phyloP scores from a whole-genome alignment of 352 stramenopile species.

The Pythium aquatile region DNA sequence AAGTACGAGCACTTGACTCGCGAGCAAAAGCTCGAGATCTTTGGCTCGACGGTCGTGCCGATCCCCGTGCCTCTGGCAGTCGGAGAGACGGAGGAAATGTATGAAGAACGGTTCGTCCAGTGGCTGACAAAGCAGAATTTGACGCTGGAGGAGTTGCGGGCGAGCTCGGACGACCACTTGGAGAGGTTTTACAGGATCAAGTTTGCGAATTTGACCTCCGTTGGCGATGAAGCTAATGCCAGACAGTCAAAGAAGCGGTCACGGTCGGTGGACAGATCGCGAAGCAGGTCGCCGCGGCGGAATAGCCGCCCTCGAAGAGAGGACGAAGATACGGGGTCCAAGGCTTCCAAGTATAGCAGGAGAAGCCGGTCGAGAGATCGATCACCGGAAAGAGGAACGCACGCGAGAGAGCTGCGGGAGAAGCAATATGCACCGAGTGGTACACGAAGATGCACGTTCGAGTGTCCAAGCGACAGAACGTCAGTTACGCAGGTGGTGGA shows the following conservation, averaged over 20 bases:
- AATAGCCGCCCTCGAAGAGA: neutral
- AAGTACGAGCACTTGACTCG: slow-evolving; percentile 8
- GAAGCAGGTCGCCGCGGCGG: neutral
- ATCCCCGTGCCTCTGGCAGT: slow-evolving; percentile 18
- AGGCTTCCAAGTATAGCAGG: neutral
- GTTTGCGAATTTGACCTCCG: slow-evolving; percentile 20
- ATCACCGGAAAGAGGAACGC: neutral
- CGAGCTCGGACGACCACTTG: slow-evolving; percentile 1
- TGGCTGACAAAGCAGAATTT: slow-evolving; percentile 8
- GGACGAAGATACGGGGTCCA: neutral
- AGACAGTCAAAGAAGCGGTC: neutral
- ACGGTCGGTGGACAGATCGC: neutral
- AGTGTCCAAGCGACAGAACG: neutral
- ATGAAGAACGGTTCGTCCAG: slow-evolving; percentile 20
- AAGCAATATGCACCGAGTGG: neutral
- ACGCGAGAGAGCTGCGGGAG: neutral
- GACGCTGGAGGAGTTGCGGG: neutral
- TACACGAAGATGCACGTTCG: neutral
- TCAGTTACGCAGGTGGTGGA: neutral
- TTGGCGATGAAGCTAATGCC: neutral
- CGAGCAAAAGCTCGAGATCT: slow-evolving; percentile 10
- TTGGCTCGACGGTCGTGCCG: slow-evolving; percentile 9
- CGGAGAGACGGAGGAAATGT: slow-evolving; percentile 15
- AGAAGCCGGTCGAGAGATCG: neutral
- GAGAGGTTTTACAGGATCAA: slow-evolving; percentile 24